phyloP scores from a whole-genome alignment of 228 moss, liverwort and hornwort species.

The Sphagnum magellanicum region DNA sequence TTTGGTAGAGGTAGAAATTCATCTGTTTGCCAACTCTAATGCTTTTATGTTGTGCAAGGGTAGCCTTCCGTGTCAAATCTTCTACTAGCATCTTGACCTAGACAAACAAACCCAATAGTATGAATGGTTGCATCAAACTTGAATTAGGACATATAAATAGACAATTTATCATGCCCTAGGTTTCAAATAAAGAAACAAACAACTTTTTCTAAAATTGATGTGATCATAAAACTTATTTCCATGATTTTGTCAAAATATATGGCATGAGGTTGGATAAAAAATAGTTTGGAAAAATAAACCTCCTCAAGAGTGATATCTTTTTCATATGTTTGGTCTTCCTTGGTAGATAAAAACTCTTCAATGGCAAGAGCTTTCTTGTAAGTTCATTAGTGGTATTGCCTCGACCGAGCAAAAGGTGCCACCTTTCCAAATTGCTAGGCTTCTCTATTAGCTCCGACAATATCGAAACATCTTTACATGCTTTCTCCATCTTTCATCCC shows the following conservation, averaged over 20 bases:
- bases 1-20: slow-evolving; percentile 40
- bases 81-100: slow-evolving; percentile 56
- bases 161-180: background rate
- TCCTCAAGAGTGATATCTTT: slow-evolving; percentile 80
- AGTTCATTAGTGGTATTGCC: slow-evolving; percentile 34
- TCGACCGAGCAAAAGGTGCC: slow-evolving; percentile 48
- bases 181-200: background rate
- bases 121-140: background rate
- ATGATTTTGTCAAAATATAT: too few relatives aligned
- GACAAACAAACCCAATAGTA: background rate
- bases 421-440: slow-evolving; percentile 52
- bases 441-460: slow-evolving; percentile 76
- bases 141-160: background rate
- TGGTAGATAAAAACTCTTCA: slow-evolving; percentile 53
- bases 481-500: slow-evolving; percentile 15
- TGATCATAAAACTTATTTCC: background rate
- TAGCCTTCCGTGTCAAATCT: slow-evolving; percentile 38
- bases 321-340: slow-evolving; percentile 47
- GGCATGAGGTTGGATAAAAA: background rate
- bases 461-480: slow-evolving; percentile 19
- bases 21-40: slow-evolving; percentile 26
- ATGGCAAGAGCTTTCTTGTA: slow-evolving; percentile 45
- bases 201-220: background rate
- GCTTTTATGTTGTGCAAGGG: slow-evolving; percentile 17
- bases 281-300: slow-evolving; percentile 13